phyloP scores from a whole-genome alignment of 306 rosid genomes.

The Astragalus membranaceus region DNA sequence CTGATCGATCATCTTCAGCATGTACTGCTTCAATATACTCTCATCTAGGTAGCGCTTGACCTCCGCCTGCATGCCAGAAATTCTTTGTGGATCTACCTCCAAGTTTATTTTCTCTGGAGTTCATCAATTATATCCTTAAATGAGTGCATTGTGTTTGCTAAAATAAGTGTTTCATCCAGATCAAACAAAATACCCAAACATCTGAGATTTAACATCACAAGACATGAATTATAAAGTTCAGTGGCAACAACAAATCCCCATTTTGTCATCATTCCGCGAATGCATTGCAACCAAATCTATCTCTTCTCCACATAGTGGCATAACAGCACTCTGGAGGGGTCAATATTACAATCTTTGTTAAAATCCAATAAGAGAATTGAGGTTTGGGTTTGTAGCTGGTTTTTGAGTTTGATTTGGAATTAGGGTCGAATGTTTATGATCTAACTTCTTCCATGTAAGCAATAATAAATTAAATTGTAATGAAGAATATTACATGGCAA shows the following conservation, averaged over 20 bases:
- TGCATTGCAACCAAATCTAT: slow-evolving; percentile 92
- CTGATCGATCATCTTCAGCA: slow-evolving; percentile 82
- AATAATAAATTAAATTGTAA: too few relatives aligned
- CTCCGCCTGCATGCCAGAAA: slow-evolving; percentile 82
- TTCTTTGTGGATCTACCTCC: slow-evolving; percentile 76
- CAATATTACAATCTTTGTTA: slow-evolving; percentile 16
- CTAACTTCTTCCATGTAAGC: too few relatives aligned
- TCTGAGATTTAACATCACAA: slow-evolving; percentile 86
- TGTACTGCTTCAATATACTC: too few relatives aligned
- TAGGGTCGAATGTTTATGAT: too few relatives aligned
- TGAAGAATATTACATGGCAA: too few relatives aligned
- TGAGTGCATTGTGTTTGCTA: slow-evolving; percentile 96
- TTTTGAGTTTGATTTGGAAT: too few relatives aligned
- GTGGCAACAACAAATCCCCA: slow-evolving; percentile 79
- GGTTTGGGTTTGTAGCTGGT: too few relatives aligned
- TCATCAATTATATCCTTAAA: slow-evolving; percentile 95
- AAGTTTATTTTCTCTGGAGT: slow-evolving; percentile 77
- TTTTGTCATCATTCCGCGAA: slow-evolving; percentile 55
- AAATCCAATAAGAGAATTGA: slow-evolving; percentile 18
- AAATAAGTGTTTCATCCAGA: slow-evolving; percentile 95
- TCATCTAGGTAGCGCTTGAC: slow-evolving; percentile 84
- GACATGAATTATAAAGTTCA: slow-evolving; percentile 83
- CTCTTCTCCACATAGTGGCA: too few relatives aligned
- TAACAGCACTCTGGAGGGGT: too few relatives aligned
- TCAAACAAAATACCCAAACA: slow-evolving; percentile 98